Base-by-base conservation (phyloP, 345 rosid species). In the Eutrema yunnanense region DNA sequence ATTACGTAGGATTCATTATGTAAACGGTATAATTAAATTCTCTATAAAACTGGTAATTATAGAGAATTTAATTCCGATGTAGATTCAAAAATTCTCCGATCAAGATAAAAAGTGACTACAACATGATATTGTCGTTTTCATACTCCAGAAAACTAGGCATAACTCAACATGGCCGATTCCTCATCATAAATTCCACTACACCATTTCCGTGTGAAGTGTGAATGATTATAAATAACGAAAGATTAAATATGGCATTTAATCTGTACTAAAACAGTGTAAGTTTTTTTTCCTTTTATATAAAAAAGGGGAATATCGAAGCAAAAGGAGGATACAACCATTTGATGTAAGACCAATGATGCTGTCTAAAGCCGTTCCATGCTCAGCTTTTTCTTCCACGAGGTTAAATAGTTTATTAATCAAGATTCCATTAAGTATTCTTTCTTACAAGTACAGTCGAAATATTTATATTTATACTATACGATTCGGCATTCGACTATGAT, bases 311-410 rank as follows among this genome's bases (percentile, higher is more conserved):
- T 69, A 69, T 37, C 30, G 60, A 62, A 76, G 48, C 66, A 32
- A 69, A 76, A 76, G 54, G 46, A 47, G 32, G 54, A 70, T 62
- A 62, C 71, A 76, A 69, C 79, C 55, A 64, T 70, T 76, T 70
- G 75, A 76, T 76, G 75, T 6, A 56, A 50, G 71, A 55, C 62
- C 55, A 76, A 76, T 76, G 80, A 76, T 76, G 60, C 32, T 76
- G 80, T 76, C 55, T 70, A 70, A 76, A 76, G 71, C 75, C 75
- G 22, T 56, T 60, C 62, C 80, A 64, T 63, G 80, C 80, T 70
- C 80, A 55, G 75, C 75, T 76, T 76, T 63, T 70, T 62, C 63
- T 69, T 55, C 60, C 74, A 59, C 69, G 56, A 68, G 49, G 69
- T 61, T 67, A 37, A 8, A 56, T 56, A 4, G 44, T 53, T 47